Evolutionary conservation across 441 rosid species (phyloP).

Genomic region (Rhodomyrtus psidioides): DNA sequence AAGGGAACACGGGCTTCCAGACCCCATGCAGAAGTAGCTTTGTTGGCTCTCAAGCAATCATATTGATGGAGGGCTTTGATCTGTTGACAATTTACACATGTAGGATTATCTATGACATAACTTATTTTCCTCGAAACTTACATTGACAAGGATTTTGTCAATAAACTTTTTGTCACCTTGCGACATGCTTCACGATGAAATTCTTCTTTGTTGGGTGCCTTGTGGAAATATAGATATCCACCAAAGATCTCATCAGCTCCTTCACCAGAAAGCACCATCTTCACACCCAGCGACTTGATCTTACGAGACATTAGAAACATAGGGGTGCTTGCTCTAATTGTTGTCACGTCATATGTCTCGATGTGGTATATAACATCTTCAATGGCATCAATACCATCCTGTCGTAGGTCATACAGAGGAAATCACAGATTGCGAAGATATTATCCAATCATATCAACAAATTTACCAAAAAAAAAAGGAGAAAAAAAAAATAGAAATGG

Average conservation of each 20-base stretch:
- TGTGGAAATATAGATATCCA: conserved; percentile 89
- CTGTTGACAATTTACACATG: conserved; percentile 20
- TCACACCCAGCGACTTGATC: conserved; percentile 86
- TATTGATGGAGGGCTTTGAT: conserved; percentile 82
- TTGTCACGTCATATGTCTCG: conserved; percentile 82
- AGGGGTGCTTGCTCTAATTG: conserved; percentile 82
- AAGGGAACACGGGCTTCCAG: conserved; percentile 86
- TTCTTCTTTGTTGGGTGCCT: conserved; percentile 85
- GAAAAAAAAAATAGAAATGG: not conserved
- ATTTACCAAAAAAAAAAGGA: not conserved
- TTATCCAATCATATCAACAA: not conserved
- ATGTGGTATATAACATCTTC: conserved; percentile 86
- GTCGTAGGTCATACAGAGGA: not conserved
- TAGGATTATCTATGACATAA: not conserved
- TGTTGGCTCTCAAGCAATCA: conserved; percentile 88
- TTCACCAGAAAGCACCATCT: conserved; percentile 94
- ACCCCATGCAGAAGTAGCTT: conserved; percentile 91
- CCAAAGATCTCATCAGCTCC: conserved; percentile 90
- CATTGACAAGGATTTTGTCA: not conserved
- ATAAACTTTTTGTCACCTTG: conserved; percentile 36
- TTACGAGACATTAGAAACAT: conserved; percentile 88
- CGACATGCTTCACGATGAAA: conserved; percentile 78
- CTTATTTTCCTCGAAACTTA: not conserved
- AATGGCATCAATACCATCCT: conserved; percentile 89
- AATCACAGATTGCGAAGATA: not conserved